Evolutionary conservation across 2,329 filamentous ascomycete species (phyloP), one percentile per base, ranked within the genome.

Genomic region (Penicillium olsonii): DNA sequence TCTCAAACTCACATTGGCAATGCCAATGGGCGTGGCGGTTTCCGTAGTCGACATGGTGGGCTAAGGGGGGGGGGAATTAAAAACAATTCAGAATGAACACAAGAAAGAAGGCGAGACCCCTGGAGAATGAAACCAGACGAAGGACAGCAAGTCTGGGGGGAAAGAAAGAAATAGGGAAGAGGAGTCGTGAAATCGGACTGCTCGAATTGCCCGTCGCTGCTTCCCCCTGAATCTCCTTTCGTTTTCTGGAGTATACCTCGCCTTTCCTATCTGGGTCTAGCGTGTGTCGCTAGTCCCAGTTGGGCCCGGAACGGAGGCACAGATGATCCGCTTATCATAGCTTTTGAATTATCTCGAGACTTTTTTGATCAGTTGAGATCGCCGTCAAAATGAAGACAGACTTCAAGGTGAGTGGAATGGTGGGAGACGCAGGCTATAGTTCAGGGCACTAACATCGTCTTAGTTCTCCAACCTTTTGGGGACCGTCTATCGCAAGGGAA

Each of bases 391-490:
- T 99, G 94, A 99, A 97, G 88, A 97, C 92, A 61, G 92, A 97
- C 76, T 99, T 97, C 74, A 95, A 94, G 85, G 92, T 95, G 72
- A 50, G 52, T 46, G n/a, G 18, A 9, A n/a, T n/a, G n/a, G n/a
- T n/a, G n/a, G n/a, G n/a, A 12, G 29, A 14, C 18, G 42, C 29
- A 33, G 59, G 35, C 53, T 52, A 29, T 24, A 0, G 14, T 19
- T 6, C 7, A 14, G 5, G 0, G 4, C 11, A 22, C 42, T 54
- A 19, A 56, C 31, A 26, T 12, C 12, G 3, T 33, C n/a, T 2
- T 66, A 96, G 92, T 99, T 99, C 77, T 96, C 92, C 71, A 99
- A 97, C 75, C 83, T 99, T 70, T 84, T 99, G 67, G 95, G 94
- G 69, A 99, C 94, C 62, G 94, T 99, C 69, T 99, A 97, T 79